Base-by-base conservation (phyloP, 768 basidiomycete genomes). In the Boletellus ananiceps region DNA sequence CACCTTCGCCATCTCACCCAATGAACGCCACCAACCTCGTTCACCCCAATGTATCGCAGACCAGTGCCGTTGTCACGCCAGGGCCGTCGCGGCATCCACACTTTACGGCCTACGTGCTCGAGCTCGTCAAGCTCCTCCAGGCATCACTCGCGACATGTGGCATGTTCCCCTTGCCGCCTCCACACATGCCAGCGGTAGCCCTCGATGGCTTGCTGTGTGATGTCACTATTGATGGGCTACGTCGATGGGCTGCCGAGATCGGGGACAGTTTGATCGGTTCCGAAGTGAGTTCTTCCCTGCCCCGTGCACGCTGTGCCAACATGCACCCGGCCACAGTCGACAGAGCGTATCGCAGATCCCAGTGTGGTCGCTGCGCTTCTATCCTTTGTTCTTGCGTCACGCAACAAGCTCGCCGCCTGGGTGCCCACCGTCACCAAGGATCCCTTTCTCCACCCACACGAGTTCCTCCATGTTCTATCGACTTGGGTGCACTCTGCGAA, bases 191-290 rank as follows among this genome's bases (percentile, higher is more conserved):
- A 13, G 50, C 41, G 42, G 40, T 41, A 37, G 49, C 45, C 18
- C 59, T 77, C 37, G 82, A 92, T 64, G 89, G 89, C 1, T 72
- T 93, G 13, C 68, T 93, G 19, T 92, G 89, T 61, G 88, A 93
- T 64, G 68, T 74, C 13, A 89, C 89, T 0, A 78, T 88, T 23
- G 80, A 84, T 23, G 88, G 82, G 5, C 78, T 93, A 31, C 73
- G 77, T 41, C 71, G 68, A 44, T 93, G 89, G 88, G 78, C 80
- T 27, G 59, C 74, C 13, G 78, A 81, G 39, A 74, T 91, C 37
- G 88, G 84, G 12, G 80, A 80, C 54, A 77, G 76, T 8, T 75
- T 74, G 54, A 62, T 84, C 48, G 76, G 77, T 29, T 70, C 86
- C 15, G 86, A 90, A 75, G 86, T 72, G 55, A 57, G 59, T 46